Conservation (phyloP, 805 yeast species). For the Cyberlindnera euphorbiae region DNA sequence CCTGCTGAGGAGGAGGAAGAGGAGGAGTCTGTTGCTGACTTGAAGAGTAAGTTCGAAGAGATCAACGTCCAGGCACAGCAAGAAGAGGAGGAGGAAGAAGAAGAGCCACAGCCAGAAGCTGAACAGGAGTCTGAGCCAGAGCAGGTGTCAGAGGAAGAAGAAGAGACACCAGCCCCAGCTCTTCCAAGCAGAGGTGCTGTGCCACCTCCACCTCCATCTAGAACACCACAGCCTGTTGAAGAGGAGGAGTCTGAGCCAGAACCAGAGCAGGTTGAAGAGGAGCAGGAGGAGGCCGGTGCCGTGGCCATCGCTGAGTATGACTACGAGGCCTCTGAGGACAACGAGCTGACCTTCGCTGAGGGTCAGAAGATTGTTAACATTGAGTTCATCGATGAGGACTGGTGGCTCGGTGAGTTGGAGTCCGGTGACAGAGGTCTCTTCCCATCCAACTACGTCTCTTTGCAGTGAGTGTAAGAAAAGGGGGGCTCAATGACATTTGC, state of each 20-base stretch:
- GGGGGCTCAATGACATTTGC: too few species aligned
- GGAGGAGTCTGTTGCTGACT: slow-evolving; percentile 27
- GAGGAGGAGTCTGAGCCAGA: slow-evolving; percentile 6
- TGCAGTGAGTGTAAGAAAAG: slow-evolving; percentile 17
- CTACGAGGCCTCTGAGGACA: slow-evolving; percentile 89
- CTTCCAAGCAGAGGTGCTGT: slow-evolving; percentile 20
- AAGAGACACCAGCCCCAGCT: slow-evolving; percentile 7
- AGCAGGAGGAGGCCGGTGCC: slow-evolving; percentile 18
- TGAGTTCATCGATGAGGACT: slow-evolving; percentile 87
- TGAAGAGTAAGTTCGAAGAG: slow-evolving; percentile 35
- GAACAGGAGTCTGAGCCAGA: slow-evolving; percentile 11
- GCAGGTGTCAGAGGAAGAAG: slow-evolving; percentile 4
- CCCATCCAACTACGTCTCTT: slow-evolving; percentile 85
- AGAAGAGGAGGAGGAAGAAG: slow-evolving; percentile 27
- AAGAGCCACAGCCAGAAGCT: slow-evolving; percentile 8
- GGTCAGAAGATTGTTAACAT: slow-evolving; percentile 79
- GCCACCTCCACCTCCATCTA: slow-evolving; percentile 15
- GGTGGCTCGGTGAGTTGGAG: slow-evolving; percentile 89
- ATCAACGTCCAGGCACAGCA: slow-evolving; percentile 21
- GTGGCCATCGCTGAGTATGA: slow-evolving; percentile 67
- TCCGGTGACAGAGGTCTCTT: slow-evolving; percentile 78
- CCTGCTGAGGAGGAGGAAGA: slow-evolving; percentile 26
- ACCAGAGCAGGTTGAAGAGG: slow-evolving; percentile 14
- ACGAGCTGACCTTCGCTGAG: slow-evolving; percentile 80
- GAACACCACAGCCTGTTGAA: slow-evolving; percentile 25